Evolutionary conservation across 2,329 filamentous ascomycete species (phyloP), one percentile per base, ranked within the genome.

Genomic region (Drechslerella dactyloides): DNA sequence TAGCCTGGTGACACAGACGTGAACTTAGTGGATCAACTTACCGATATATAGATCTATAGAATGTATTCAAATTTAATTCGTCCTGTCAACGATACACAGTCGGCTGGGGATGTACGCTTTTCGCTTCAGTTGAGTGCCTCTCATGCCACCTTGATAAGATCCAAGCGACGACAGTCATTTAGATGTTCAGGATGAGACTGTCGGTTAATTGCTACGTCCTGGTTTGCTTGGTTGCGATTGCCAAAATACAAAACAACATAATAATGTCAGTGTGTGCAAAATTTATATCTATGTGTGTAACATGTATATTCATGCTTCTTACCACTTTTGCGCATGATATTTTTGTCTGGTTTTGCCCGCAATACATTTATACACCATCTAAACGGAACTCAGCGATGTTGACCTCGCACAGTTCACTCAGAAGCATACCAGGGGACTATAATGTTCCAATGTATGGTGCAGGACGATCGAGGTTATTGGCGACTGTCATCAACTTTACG

Each of bases 391-490:
- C 8, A 54, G 51, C 17, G 51, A 54, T 30, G 51, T 54, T 23
- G 51, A 54, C 27, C 27, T 54, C 8, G 15, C 51, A 54, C 8
- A 54, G 19, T 54, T 54, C 24, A 10, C 4, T 17, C 27, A 17
- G 10, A 13, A 2, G 51, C 30, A 15, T 8, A 35, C 7, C 51
- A 54, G 51, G 51, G 51, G 2, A 54, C 51, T 2, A 54, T 54
- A 6, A 23, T 23, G n/a, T 54, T 54, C n/a, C 51, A 54, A n/a
- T 54, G 51, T n/a, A 15, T 35, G n/a, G 51, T 54, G 2, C 10
- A 54, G 19, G 51, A 54, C 15, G 51, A n/a, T n/a, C n/a, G n/a
- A 54, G 27, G 51, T 54, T 19, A 8, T 54, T 5, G 51, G 51
- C 8, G 51, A 54, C 51, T 23, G 51, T 30, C 4, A 54, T 54